These are phyloP conservation scores for Silene uniflora DNA, from an alignment of 148 eudicot species.

Conservation along the genomic window DNA sequence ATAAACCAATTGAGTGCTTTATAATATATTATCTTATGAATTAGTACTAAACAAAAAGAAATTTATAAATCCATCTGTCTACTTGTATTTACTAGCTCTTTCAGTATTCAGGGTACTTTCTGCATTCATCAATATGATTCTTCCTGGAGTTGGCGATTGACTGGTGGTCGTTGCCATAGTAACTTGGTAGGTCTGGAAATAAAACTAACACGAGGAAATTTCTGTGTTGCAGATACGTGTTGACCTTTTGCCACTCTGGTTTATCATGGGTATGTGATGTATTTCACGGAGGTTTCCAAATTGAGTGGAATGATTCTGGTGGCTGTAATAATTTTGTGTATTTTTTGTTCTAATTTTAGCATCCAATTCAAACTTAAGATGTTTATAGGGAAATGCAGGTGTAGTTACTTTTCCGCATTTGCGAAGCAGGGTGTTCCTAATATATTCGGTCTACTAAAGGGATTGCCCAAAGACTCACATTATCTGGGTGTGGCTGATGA, in stretches of 20 bases:
- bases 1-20: no score
- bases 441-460: conserved; percentile 26
- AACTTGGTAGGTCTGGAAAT: no score
- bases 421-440: conserved; percentile 44
- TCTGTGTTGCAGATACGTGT: conserved; percentile 53
- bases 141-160: no score
- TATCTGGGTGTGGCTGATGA: conserved; percentile 28
- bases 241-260: conserved; percentile 72
- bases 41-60: no score
- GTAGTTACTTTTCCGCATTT: conserved; percentile 44
- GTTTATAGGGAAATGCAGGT: conserved; percentile 52
- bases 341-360: neutral
- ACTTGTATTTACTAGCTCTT: no score
- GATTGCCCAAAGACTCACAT: conserved; percentile 21
- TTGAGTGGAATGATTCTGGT: neutral
- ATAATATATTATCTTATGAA: no score
- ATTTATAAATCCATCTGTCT: no score
- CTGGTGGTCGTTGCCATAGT: no score
- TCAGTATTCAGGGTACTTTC: no score
- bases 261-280: conserved; percentile 59
- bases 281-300: neutral
- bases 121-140: no score
- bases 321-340: neutral
- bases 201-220: neutral
- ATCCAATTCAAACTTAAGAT: neutral